These are phyloP conservation scores for Talaromyces sp. DNA, from an alignment of 2,329 filamentous ascomycete species.

Conservation along the genomic window DNA sequence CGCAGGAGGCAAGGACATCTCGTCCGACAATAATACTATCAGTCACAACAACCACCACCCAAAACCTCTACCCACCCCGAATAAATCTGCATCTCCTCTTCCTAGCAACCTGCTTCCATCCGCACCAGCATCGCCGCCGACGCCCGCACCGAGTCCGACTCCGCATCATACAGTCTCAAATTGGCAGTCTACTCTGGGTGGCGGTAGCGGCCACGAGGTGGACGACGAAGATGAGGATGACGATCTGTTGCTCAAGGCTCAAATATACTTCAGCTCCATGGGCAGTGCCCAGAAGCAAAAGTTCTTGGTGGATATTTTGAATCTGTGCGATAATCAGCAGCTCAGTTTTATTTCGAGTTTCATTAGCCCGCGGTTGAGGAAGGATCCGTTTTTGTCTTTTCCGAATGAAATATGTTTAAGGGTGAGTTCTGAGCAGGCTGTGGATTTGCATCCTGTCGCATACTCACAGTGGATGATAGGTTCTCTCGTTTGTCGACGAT, in stretches of 20 bases:
- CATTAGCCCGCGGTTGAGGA: constrained; percentile 89
- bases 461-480: constrained; percentile 48
- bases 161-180: constrained; percentile 58
- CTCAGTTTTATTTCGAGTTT: constrained; percentile 95
- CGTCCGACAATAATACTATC: constrained; percentile 24
- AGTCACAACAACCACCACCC: constrained; percentile 25
- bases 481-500: constrained; percentile 95
- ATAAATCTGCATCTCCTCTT: constrained; percentile 51
- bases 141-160: constrained; percentile 64
- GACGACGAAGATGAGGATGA: constrained; percentile 65
- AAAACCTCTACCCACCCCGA: constrained; percentile 48
- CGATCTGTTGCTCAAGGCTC: constrained; percentile 73
- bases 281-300: constrained; percentile 73
- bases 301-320: constrained; percentile 81
- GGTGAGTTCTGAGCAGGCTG: constrained; percentile 51
- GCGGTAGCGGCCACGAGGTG: not conserved
- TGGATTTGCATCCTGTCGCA: not conserved
- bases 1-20: constrained; percentile 29
- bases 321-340: constrained; percentile 91
- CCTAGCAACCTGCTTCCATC: constrained; percentile 62
- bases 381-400: constrained; percentile 88
- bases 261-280: constrained; percentile 75
- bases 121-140: constrained; percentile 63
- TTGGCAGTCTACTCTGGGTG: constrained; percentile 36
- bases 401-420: constrained; percentile 90